phyloP scores from a whole-genome alignment of 208 protist species.

The Leishmania lainsoni region DNA sequence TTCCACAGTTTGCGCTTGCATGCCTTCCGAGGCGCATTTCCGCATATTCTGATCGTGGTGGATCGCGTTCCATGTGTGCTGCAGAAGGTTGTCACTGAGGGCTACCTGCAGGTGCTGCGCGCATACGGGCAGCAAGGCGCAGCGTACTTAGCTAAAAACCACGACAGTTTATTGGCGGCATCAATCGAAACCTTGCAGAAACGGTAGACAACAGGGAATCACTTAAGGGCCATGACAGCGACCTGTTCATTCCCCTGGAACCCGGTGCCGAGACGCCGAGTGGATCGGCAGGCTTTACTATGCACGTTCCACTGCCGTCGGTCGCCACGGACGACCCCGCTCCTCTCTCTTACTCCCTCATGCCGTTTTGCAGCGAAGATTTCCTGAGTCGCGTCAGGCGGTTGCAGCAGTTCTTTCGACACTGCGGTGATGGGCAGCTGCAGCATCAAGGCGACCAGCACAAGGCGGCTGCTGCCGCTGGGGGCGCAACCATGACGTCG shows the following conservation, averaged over 20 bases:
- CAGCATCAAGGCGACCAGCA: not conserved
- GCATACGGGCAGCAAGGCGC: conserved; percentile 43
- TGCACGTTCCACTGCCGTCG: not conserved
- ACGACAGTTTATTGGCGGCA: conserved; percentile 9
- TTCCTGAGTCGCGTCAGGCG: conserved; percentile 66
- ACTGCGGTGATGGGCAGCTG: conserved; percentile 47
- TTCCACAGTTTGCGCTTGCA: conserved; percentile 71
- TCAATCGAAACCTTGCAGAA: not conserved
- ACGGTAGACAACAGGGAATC: not conserved
- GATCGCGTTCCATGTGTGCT: conserved; percentile 62
- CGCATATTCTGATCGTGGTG: conserved; percentile 81
- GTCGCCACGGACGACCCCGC: not conserved
- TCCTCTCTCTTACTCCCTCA: conserved; percentile 69
- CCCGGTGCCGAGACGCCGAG: conserved; percentile 38
- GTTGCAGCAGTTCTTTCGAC: conserved; percentile 72
- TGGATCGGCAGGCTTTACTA: conserved; percentile 41
- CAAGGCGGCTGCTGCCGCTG: not conserved
- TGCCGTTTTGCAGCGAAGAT: conserved; percentile 53
- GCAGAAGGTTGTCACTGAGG: conserved; percentile 77
- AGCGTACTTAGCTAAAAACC: conserved; percentile 5
- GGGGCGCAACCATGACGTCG: not conserved
- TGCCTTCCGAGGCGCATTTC: conserved; percentile 68
- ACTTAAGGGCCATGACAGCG: not conserved
- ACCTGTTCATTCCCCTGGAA: conserved; percentile 53
- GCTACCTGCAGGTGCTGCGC: conserved; percentile 71